Conservation (phyloP, 2,329 filamentous ascomycete species). For the Xylariomycetidae sp. region DNA sequence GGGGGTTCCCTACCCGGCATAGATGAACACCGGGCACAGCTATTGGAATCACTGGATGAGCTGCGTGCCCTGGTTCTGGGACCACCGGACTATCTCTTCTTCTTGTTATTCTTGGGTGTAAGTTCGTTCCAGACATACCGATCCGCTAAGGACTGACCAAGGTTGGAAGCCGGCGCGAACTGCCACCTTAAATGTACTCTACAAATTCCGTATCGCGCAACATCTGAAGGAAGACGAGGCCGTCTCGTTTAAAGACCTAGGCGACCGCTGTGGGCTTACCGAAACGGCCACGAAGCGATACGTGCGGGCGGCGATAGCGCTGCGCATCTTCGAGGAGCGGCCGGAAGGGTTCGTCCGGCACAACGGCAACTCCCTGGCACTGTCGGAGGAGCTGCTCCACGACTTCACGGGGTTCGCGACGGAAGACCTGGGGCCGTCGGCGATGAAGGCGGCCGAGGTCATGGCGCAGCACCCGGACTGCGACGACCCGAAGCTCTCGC, state of each 20-base stretch:
- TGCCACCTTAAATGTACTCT: constrained; percentile 8
- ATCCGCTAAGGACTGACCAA: neutral
- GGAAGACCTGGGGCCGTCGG: constrained; percentile 7
- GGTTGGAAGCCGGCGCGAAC: constrained; percentile 7
- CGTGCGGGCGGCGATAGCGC: constrained; percentile 6
- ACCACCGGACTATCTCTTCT: constrained; percentile 9
- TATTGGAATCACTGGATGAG: constrained; percentile 8
- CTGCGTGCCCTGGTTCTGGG: constrained; percentile 9
- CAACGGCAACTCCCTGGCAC: constrained; percentile 3
- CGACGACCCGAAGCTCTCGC: constrained; percentile 4
- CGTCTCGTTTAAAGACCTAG: constrained; percentile 8
- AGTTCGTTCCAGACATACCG: constrained; percentile 1
- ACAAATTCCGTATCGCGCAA: constrained; percentile 9
- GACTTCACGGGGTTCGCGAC: constrained; percentile 10
- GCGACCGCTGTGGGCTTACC: constrained; percentile 4
- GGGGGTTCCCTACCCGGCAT: neutral
- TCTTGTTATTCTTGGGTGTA: constrained; percentile 10
- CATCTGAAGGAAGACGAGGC: constrained; percentile 6
- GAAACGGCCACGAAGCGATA: constrained; percentile 4
- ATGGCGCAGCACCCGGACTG: constrained; percentile 5
- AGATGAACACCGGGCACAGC: constrained; percentile 3
- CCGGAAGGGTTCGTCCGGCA: constrained; percentile 2
- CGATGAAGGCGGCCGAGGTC: constrained; percentile 7
- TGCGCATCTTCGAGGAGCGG: constrained; percentile 6
- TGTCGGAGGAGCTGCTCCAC: constrained; percentile 8